Percentiles rank a stretch among this genome's conserved stretches.
Conservation (phyloP, 2,329 filamentous ascomycete species). For the Aspergillus felis region DNA sequence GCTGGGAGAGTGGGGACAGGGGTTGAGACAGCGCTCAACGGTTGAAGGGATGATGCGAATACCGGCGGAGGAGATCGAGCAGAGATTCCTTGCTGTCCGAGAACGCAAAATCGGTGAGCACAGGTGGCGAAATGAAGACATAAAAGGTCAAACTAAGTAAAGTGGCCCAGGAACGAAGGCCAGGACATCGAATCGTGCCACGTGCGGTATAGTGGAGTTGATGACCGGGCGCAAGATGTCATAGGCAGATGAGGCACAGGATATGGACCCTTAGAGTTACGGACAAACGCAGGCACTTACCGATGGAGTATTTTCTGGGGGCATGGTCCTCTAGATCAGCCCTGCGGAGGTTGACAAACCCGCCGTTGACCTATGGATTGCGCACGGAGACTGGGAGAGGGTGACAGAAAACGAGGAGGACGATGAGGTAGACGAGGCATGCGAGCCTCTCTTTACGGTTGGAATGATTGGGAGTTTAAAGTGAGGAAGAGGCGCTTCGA, state of each 20-base stretch:
- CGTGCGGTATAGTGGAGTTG: background rate
- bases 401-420: background rate
- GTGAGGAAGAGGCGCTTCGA: background rate
- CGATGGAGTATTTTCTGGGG: constrained; percentile 42
- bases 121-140: constrained; percentile 1
- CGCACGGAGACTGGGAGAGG: background rate
- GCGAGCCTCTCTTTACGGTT: background rate
- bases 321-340: constrained; percentile 26
- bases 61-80: constrained; percentile 19
- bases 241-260: background rate
- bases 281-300: constrained; percentile 27
- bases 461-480: background rate
- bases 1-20: constrained; percentile 50
- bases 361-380: background rate
- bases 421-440: background rate
- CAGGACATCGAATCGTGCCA: constrained; percentile 3
- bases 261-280: background rate
- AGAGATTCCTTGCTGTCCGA: constrained; percentile 23
- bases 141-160: constrained; percentile 1
- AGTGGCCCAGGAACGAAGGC: constrained; percentile 5
- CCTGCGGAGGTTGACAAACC: background rate
- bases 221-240: background rate
- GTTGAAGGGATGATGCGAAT: constrained; percentile 43
- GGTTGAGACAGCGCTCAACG: constrained; percentile 45
- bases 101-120: constrained; percentile 13